Percentiles rank a stretch among this genome's conserved stretches.
Evolutionary conservation across 305 asterid genomes (phyloP).

Genomic region (Lippia alba): DNA sequence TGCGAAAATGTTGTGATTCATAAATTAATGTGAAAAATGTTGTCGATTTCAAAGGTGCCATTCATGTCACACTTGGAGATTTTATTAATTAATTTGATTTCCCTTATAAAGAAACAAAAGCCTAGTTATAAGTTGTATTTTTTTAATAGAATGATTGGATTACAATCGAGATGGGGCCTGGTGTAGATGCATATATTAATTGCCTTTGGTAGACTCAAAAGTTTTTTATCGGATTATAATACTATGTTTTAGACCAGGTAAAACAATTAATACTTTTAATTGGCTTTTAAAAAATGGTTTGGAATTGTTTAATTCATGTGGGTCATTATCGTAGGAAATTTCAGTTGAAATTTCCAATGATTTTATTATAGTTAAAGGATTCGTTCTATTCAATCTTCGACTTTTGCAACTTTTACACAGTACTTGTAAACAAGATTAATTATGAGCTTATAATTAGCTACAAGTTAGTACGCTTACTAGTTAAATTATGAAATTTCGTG

Average conservation of each 20-base stretch:
- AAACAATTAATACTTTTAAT: slow-evolving; percentile 26
- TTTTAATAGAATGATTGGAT: slow-evolving; percentile 30
- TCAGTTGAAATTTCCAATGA: not conserved
- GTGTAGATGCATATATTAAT: slow-evolving; percentile 32
- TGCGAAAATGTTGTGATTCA: slow-evolving; percentile 1
- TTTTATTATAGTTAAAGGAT: too few relatives aligned
- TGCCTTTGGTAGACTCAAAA: slow-evolving; percentile 42
- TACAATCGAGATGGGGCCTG: slow-evolving; percentile 44
- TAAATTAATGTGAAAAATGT: slow-evolving; percentile 37
- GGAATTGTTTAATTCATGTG: slow-evolving; percentile 26
- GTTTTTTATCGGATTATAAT: slow-evolving; percentile 22
- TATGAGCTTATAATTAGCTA: too few relatives aligned
- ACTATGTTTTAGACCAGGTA: slow-evolving; percentile 40
- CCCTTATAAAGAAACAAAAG: slow-evolving; percentile 34
- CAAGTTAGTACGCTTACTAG: too few relatives aligned
- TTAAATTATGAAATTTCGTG: too few relatives aligned
- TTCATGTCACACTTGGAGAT: slow-evolving; percentile 47
- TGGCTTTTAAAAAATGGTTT: not conserved
- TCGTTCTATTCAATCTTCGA: slow-evolving; percentile 6
- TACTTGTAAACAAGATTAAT: not conserved
- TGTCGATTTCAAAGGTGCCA: slow-evolving; percentile 62
- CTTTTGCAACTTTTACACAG: slow-evolving; percentile 1
- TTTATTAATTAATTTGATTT: slow-evolving; percentile 25
- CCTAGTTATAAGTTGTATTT: slow-evolving; percentile 33
- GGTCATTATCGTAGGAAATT: slow-evolving; percentile 25